Percentiles rank a stretch among this genome's conserved stretches.
These are phyloP conservation scores for Tephrocybe sp. DNA, from an alignment of 768 basidiomycete genomes.

Conservation along the genomic window DNA sequence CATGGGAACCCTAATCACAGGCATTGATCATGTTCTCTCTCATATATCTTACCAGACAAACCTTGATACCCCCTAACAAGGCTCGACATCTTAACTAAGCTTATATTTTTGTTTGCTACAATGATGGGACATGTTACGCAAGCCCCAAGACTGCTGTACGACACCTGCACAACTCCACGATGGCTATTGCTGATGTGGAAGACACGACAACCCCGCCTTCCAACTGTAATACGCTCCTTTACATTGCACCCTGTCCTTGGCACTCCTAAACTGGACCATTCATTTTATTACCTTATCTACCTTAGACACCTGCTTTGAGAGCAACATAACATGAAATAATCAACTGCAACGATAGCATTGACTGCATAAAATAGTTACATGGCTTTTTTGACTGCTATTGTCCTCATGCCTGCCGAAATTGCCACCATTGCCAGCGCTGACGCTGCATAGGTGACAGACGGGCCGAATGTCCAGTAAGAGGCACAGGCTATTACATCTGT, in stretches of 20 bases:
- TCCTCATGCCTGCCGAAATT: slow-evolving; percentile 57
- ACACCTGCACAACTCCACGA: neutral
- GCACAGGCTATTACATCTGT: slow-evolving; percentile 62
- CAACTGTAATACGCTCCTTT: slow-evolving; percentile 4
- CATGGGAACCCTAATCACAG: slow-evolving; percentile 14
- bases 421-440: slow-evolving; percentile 64
- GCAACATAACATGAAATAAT: slow-evolving; percentile 9
- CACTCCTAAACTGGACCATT: slow-evolving; percentile 5
- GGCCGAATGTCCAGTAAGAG: slow-evolving; percentile 87
- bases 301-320: slow-evolving; percentile 16
- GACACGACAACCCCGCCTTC: slow-evolving; percentile 3
- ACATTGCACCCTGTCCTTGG: neutral
- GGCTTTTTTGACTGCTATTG: slow-evolving; percentile 38
- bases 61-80: slow-evolving; percentile 12
- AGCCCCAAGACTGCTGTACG: slow-evolving; percentile 1
- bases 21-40: neutral
- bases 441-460: slow-evolving; percentile 67
- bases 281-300: slow-evolving; percentile 11
- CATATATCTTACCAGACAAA: slow-evolving; percentile 5
- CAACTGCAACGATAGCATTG: slow-evolving; percentile 5
- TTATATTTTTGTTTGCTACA: neutral
- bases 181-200: slow-evolving; percentile 5
- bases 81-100: neutral
- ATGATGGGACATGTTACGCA: slow-evolving; percentile 5
- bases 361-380: too few species aligned